phyloP scores from a whole-genome alignment of 441 rosid species.

The Eruca vesicaria region DNA sequence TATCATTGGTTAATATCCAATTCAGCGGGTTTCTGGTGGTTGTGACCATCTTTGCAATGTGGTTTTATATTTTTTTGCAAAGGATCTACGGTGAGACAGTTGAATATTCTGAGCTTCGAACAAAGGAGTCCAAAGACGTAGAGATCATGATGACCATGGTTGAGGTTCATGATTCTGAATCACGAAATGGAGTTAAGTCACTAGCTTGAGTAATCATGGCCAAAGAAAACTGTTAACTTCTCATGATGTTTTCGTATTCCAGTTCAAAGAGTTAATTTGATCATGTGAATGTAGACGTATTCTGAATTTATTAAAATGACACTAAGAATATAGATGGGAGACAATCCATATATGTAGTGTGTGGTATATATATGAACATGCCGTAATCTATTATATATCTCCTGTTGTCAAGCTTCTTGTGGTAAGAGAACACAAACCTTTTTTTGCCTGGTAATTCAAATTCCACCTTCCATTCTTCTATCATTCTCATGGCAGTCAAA shows the following conservation, averaged over 20 bases:
- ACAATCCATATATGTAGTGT: neutral
- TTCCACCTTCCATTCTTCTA: neutral
- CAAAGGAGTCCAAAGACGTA: constrained; percentile 32
- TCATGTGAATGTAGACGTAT: neutral
- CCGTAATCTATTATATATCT: neutral
- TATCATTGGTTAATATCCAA: constrained; percentile 65
- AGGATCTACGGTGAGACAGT: constrained; percentile 39
- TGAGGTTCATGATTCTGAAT: constrained; percentile 43
- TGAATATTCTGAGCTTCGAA: constrained; percentile 44
- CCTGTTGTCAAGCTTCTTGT: neutral
- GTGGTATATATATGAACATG: neutral
- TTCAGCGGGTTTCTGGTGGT: constrained; percentile 67
- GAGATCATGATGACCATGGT: constrained; percentile 35
- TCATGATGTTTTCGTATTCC: neutral
- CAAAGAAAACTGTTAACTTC: neutral
- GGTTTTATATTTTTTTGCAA: constrained; percentile 45
- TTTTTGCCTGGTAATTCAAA: neutral
- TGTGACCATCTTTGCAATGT: constrained; percentile 45
- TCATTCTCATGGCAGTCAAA: neutral
- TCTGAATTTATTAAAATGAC: neutral
- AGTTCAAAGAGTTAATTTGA: neutral
- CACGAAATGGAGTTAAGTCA: constrained; percentile 35
- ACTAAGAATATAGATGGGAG: neutral
- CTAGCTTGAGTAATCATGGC: constrained; percentile 13
- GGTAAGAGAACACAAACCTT: neutral